These are phyloP conservation scores for Fusarium sp. DNA, from an alignment of 2,329 filamentous ascomycete genomes.

Conservation along the genomic window DNA sequence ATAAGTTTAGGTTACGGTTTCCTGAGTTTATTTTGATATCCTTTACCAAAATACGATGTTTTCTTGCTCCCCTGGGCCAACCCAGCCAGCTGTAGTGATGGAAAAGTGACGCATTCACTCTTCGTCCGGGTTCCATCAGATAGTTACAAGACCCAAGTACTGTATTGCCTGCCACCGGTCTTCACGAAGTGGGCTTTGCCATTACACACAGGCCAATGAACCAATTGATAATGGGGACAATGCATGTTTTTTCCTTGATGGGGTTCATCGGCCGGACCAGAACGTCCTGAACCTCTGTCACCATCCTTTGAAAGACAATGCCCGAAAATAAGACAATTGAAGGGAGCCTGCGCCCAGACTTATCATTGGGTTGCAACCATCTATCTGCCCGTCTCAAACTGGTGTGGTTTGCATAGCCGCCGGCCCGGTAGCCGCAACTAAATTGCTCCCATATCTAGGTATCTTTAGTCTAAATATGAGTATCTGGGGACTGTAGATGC, in stretches of 20 bases:
- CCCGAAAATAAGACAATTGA: background rate
- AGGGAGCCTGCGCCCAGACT: background rate
- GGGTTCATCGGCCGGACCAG: constrained; percentile 35
- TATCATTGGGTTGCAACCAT: constrained; percentile 6
- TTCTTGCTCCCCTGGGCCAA: background rate
- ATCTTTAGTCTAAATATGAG: background rate
- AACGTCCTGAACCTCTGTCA: constrained; percentile 23
- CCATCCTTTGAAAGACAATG: background rate
- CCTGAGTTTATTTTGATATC: background rate
- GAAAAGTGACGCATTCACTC: constrained; percentile 28
- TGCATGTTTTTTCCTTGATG: constrained; percentile 31
- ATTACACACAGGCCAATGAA: constrained; percentile 10
- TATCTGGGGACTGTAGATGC: background rate
- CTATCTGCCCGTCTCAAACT: constrained; percentile 2
- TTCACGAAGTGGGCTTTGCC: constrained; percentile 25
- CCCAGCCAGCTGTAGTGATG: background rate
- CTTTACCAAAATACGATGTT: background rate
- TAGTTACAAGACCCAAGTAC: background rate
- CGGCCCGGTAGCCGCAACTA: constrained; percentile 24
- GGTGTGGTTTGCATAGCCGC: constrained; percentile 2
- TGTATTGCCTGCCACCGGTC: constrained; percentile 2
- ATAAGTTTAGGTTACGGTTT: background rate
- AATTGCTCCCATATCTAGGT: background rate
- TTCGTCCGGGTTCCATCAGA: constrained; percentile 1
- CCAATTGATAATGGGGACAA: constrained; percentile 24